Conservation (phyloP, 2,329 filamentous ascomycete species). For the Fusarium sacchari region DNA sequence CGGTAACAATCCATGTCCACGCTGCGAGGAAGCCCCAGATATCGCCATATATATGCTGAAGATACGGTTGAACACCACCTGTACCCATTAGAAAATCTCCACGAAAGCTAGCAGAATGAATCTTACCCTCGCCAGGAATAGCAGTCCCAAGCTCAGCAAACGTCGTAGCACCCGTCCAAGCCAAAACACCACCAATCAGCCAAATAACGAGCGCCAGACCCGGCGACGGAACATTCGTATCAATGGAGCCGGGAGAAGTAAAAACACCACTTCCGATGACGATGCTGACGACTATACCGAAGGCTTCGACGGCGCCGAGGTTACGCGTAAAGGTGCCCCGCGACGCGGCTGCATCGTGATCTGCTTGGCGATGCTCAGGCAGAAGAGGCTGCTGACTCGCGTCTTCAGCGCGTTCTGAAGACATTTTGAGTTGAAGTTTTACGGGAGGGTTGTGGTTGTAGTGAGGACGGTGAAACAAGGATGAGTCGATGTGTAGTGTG, state of each 20-base stretch:
- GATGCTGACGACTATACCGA: slow-evolving; percentile 70
- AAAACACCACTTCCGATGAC: slow-evolving; percentile 74
- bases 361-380: slow-evolving; percentile 1
- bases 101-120: fast-evolving
- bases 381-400: slow-evolving; percentile 31
- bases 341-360: slow-evolving; percentile 5
- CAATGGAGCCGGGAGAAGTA: slow-evolving; percentile 70
- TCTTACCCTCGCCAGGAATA: slow-evolving; percentile 66
- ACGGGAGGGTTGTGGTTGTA: not conserved
- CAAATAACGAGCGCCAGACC: slow-evolving; percentile 67
- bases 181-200: slow-evolving; percentile 69
- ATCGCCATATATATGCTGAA: slow-evolving; percentile 70
- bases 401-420: slow-evolving; percentile 14
- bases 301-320: slow-evolving; percentile 60
- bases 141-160: slow-evolving; percentile 72
- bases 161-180: slow-evolving; percentile 71
- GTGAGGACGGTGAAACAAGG: not conserved
- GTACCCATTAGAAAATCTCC: not conserved
- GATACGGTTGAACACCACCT: slow-evolving; percentile 71
- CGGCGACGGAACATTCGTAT: slow-evolving; percentile 71
- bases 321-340: slow-evolving; percentile 53
- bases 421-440: not conserved
- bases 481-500: not conserved
- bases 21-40: slow-evolving; percentile 70
- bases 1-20: slow-evolving; percentile 72